A percentile compares a stretch with the other conserved stretches of the same genome.
Conservation (phyloP, 768 basidiomycete genomes). For the Kwoniella heveanensis region DNA sequence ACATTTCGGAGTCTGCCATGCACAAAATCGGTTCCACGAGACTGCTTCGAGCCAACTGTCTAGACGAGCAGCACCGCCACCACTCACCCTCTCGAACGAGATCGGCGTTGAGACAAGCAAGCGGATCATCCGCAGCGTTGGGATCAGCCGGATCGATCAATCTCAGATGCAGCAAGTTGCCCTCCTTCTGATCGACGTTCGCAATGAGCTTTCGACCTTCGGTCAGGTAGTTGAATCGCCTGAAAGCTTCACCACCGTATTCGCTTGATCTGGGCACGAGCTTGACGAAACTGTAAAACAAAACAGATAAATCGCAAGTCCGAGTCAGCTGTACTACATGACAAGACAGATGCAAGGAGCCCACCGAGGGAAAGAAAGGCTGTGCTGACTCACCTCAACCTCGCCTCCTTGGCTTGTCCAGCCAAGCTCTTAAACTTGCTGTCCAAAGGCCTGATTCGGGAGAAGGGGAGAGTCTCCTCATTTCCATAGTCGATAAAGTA, state of each 20-base stretch:
- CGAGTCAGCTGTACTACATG: background rate
- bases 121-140: slow-evolving; percentile 66
- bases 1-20: too few relatives aligned
- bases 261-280: slow-evolving; percentile 79
- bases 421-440: slow-evolving; percentile 83
- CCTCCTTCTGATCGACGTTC: slow-evolving; percentile 87
- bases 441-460: slow-evolving; percentile 79
- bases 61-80: too few relatives aligned
- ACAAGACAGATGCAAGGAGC: background rate
- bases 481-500: slow-evolving; percentile 87
- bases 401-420: slow-evolving; percentile 92
- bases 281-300: slow-evolving; percentile 72
- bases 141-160: slow-evolving; percentile 87
- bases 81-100: slow-evolving; percentile 76
- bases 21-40: too few relatives aligned
- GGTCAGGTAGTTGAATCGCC: slow-evolving; percentile 20
- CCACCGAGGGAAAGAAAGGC: background rate
- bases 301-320: background rate
- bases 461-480: slow-evolving; percentile 80
- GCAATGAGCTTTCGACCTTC: slow-evolving; percentile 89
- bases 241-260: slow-evolving; percentile 62
- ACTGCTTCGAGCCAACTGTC: too few relatives aligned
- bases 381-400: slow-evolving; percentile 66
- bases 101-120: slow-evolving; percentile 83
- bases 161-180: slow-evolving; percentile 76